Evolutionary conservation across 179 eudicot species (phyloP).

Genomic region (Spergularia azorica): DNA sequence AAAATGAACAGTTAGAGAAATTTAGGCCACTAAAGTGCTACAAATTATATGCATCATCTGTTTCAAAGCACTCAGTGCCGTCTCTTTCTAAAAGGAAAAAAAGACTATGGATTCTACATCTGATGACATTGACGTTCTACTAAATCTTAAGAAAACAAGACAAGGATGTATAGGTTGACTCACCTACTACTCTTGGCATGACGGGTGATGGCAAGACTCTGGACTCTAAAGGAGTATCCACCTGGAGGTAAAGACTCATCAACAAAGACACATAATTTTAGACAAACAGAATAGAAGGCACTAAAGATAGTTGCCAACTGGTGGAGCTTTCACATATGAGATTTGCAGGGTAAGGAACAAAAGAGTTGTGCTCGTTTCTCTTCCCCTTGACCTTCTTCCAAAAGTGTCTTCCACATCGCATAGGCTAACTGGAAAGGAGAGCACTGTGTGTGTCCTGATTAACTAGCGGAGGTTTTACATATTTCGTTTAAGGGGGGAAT

Average conservation of each 20-base stretch:
- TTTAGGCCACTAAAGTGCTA: background rate
- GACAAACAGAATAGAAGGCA: too few species aligned
- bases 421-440: too few species aligned
- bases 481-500: too few species aligned
- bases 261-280: background rate
- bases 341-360: too few species aligned
- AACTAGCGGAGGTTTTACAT: too few species aligned
- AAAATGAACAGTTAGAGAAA: background rate
- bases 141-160: background rate
- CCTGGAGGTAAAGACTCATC: constrained; percentile 36
- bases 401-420: too few species aligned
- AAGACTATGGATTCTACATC: constrained; percentile 3
- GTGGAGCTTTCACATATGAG: too few species aligned
- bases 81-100: background rate
- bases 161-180: constrained; percentile 26
- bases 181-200: constrained; percentile 44
- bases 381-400: too few species aligned
- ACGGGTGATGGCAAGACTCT: constrained; percentile 44
- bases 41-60: background rate
- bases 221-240: constrained; percentile 41
- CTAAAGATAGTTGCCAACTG: too few species aligned
- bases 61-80: background rate
- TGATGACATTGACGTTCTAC: background rate
- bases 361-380: too few species aligned
- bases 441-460: too few species aligned